These are phyloP conservation scores for Xylaria scruposa DNA, from an alignment of 495 filamentous ascomycete species.

Conservation along the genomic window DNA sequence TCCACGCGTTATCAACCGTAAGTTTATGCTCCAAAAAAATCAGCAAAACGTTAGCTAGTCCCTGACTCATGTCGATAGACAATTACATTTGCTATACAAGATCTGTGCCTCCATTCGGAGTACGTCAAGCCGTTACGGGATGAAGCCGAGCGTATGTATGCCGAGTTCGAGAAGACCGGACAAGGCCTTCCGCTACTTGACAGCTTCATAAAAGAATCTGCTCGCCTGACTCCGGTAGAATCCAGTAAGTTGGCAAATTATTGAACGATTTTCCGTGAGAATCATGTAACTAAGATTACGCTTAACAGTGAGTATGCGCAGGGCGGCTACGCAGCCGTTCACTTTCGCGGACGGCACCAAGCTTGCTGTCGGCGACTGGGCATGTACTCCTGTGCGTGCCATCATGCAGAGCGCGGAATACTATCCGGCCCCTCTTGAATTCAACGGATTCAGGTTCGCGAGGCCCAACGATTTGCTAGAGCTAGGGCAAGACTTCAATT, in stretches of 20 bases:
- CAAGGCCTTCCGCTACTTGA: constrained; percentile 42
- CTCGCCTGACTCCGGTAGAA: constrained; percentile 42
- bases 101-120: constrained; percentile 44
- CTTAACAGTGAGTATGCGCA: constrained; percentile 34
- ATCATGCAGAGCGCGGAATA: constrained; percentile 28
- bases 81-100: constrained; percentile 38
- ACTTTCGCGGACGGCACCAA: constrained; percentile 38
- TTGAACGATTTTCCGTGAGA: neutral
- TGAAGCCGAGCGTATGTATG: neutral
- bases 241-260: constrained; percentile 25
- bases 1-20: constrained; percentile 8
- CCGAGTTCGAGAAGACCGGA: neutral
- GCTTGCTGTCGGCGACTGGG: constrained; percentile 38
- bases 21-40: neutral
- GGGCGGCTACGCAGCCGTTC: constrained; percentile 37
- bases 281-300: neutral
- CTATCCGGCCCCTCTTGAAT: constrained; percentile 31
- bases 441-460: constrained; percentile 39
- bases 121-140: constrained; percentile 33
- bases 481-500: neutral
- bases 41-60: neutral
- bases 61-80: constrained; percentile 29
- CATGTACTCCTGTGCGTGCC: constrained; percentile 31
- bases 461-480: neutral
- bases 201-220: constrained; percentile 49